Base-by-base conservation (phyloP, 495 filamentous ascomycete species). In the Aspergillus mulundensis region DNA sequence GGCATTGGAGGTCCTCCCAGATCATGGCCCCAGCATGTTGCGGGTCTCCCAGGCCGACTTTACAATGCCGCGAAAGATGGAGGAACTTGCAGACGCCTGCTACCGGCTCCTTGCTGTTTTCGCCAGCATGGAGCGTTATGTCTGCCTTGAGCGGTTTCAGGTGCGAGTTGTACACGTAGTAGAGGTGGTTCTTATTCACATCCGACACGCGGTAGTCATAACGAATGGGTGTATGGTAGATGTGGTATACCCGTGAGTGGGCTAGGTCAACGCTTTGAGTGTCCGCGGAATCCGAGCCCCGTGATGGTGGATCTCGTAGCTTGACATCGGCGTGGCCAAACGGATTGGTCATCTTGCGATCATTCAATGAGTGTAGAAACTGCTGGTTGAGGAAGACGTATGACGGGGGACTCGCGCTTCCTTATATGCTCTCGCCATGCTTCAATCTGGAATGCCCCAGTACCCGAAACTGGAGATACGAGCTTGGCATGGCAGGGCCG, bases 11-110 rank as follows among this genome's bases (percentile, higher is more conserved):
- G 16, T 63, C 53, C 34, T 68, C 66, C 64, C 69, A 72, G 11
- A 47, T 39, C 24, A 72, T 62, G 4, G 20, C 28, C 43, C 45
- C 55, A 25, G 60, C 44, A 1, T 55, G 30, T 15, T 57, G 41
- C 0, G 66, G 66, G 39, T 72, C 63, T 34, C 67, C 68, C 10
- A 73, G 59, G 14, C 71, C 69, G 36, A 74, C 57, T 45, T 66
- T 63, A 19, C 60, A 48, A 54, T 69, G 62, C 23, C 62, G 57
- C 5, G 71, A 72, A 52, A 76, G 68, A 39, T 70, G 68, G 14
- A 57, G 60, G 61, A 66, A 76, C 50, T 70, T 68, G 56, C 63
- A 66, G 7, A 68, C 58, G 0, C 61, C 70, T 36, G 54, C 63
- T 18, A 70, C 53, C 12, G 68, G 68, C 7, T 54, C 64, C 1